Percentiles rank a stretch among this genome's conserved stretches.
Conservation (phyloP, 23 red algal species). For the Cyanidiococcus yangmingshanensis region DNA sequence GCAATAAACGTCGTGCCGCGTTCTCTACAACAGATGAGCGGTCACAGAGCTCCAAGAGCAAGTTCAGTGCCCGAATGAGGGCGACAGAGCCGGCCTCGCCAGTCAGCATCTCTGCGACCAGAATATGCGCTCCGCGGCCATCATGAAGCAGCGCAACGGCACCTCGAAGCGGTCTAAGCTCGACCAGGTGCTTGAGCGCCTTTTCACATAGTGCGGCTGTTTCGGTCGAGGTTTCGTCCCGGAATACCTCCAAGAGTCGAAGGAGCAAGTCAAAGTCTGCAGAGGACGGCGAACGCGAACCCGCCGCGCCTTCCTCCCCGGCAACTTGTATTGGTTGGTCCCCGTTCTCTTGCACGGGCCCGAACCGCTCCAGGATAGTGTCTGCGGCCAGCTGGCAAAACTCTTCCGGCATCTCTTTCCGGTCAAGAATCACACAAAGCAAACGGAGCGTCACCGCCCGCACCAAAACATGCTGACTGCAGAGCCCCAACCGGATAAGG, state of each 20-base stretch:
- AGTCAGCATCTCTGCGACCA: neutral
- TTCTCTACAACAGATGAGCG: neutral
- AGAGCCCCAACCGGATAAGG: neutral
- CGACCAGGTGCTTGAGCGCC: neutral
- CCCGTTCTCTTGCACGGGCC: too few species aligned
- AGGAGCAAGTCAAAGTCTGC: neutral
- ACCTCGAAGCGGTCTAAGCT: neutral
- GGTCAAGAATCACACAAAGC: neutral
- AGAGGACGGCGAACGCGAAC: too few species aligned
- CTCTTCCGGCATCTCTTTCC: neutral
- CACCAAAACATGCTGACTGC: neutral
- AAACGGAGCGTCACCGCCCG: neutral
- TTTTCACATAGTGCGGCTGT: neutral
- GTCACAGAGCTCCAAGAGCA: neutral
- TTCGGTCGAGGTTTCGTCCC: constrained; percentile 6
- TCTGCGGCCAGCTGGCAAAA: neutral
- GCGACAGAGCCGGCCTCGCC: neutral
- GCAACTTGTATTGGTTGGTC: too few species aligned
- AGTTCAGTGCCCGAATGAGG: neutral
- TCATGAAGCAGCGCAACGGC: neutral
- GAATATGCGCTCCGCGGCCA: neutral
- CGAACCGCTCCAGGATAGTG: neutral
- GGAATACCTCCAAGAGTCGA: neutral
- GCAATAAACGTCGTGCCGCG: neutral
- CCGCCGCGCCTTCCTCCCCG: too few species aligned